Conservation (phyloP, 2,329 filamentous ascomycete genomes). For the Phialocephala sp. region DNA sequence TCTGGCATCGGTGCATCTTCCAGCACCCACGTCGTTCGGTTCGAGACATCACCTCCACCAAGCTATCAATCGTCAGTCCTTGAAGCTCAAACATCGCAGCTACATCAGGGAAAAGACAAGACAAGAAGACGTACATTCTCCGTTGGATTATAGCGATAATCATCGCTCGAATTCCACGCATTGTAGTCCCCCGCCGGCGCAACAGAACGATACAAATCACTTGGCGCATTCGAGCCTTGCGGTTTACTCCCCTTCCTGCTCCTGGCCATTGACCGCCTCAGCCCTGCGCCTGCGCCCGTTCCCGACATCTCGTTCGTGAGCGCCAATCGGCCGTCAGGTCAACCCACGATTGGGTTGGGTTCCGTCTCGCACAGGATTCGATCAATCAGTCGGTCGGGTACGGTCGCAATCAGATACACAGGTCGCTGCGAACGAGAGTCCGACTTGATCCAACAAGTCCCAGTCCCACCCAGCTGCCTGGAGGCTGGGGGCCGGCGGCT, state of each 20-base stretch:
- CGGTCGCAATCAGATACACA: neutral
- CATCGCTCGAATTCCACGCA: conserved; percentile 2
- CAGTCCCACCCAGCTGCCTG: neutral
- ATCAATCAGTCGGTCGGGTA: neutral
- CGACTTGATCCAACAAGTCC: neutral
- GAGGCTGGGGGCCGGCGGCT: neutral
- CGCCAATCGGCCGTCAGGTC: neutral
- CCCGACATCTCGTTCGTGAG: neutral
- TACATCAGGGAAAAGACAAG: neutral
- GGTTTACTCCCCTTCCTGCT: neutral
- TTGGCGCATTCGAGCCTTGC: neutral
- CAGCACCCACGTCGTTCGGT: neutral
- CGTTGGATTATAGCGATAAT: conserved; percentile 3
- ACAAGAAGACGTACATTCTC: neutral
- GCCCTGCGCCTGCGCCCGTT: neutral
- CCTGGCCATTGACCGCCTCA: conserved; percentile 5
- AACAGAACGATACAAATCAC: conserved; percentile 3
- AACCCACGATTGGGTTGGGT: neutral
- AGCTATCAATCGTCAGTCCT: neutral
- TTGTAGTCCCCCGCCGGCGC: conserved; percentile 6
- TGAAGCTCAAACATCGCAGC: neutral
- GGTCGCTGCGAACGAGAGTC: neutral
- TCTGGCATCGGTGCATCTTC: neutral
- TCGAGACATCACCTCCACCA: neutral
- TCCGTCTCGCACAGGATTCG: neutral